Evolutionary conservation across 2,329 filamentous ascomycete species (phyloP).

Genomic region (Metarhizium humberi): DNA sequence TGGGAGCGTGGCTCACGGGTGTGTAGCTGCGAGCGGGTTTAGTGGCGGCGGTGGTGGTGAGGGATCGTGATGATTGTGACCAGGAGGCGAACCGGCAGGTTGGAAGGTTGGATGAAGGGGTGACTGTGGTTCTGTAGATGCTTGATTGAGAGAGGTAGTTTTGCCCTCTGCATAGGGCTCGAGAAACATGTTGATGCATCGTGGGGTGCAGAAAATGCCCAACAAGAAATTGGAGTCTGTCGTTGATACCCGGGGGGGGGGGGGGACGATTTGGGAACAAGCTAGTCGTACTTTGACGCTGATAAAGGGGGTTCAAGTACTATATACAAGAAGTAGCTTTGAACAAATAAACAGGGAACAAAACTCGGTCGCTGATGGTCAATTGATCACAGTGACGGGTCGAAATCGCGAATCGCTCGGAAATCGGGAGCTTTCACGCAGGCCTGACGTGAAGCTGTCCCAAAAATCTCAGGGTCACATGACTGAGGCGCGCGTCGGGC

Average conservation of each 20-base stretch:
- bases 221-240: background rate
- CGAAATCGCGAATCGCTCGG: background rate
- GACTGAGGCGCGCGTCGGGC: slow-evolving; percentile 12
- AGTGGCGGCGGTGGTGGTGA: slow-evolving; percentile 8
- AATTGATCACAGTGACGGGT: no score
- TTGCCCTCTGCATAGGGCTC: slow-evolving; percentile 14
- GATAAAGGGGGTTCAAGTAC: background rate
- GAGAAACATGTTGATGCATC: slow-evolving; percentile 18
- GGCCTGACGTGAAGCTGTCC: background rate
- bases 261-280: background rate
- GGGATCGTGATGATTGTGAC: slow-evolving; percentile 10
- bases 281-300: background rate
- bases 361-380: no score
- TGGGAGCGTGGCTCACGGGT: slow-evolving; percentile 17
- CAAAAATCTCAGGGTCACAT: slow-evolving; percentile 28
- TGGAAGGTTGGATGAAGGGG: slow-evolving; percentile 9
- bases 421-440: background rate
- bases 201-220: slow-evolving; percentile 1
- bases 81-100: slow-evolving; percentile 9
- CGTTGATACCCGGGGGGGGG: no score
- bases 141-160: slow-evolving; percentile 9
- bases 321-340: no score
- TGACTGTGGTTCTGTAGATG: slow-evolving; percentile 5
- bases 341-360: no score
- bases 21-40: slow-evolving; percentile 12